Evolutionary conservation across 2,329 filamentous ascomycete species (phyloP).

Genomic region (Stenocarpella maydis): DNA sequence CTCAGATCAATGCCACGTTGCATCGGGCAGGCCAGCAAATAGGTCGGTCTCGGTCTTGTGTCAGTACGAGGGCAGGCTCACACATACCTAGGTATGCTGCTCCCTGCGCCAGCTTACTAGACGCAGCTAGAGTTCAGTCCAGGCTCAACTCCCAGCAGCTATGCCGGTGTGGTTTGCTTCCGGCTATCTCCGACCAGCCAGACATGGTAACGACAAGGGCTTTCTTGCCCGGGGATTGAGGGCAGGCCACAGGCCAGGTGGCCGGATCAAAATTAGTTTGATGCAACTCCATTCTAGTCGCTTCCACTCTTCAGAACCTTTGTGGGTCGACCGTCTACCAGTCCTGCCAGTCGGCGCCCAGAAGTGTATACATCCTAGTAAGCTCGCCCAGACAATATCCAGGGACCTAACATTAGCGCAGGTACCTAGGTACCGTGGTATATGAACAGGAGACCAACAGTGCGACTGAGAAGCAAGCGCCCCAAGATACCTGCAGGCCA

Average conservation of each 20-base stretch:
- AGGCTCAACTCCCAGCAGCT: neutral
- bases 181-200: neutral
- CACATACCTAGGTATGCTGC: constrained; percentile 5
- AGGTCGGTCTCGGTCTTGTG: neutral
- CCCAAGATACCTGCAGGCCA: constrained; percentile 13
- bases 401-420: constrained; percentile 14
- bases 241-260: constrained; percentile 2
- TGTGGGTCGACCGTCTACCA: constrained; percentile 23
- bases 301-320: constrained; percentile 17
- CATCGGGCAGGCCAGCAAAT: neutral
- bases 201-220: neutral
- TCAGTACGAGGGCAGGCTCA: neutral
- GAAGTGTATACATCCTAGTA: constrained; percentile 22
- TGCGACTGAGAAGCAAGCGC: neutral
- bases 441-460: neutral
- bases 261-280: constrained; percentile 26
- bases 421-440: constrained; percentile 23
- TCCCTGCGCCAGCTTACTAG: constrained; percentile 7
- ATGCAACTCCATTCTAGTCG: constrained; percentile 24
- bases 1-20: constrained; percentile 11
- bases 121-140: neutral
- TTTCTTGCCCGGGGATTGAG: neutral
- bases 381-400: constrained; percentile 16
- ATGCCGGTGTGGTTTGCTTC: neutral
- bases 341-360: constrained; percentile 12